Evolutionary conservation across 176 grass and related monocot genomes (phyloP).

Genomic region (Chrysopogon serrulatus): DNA sequence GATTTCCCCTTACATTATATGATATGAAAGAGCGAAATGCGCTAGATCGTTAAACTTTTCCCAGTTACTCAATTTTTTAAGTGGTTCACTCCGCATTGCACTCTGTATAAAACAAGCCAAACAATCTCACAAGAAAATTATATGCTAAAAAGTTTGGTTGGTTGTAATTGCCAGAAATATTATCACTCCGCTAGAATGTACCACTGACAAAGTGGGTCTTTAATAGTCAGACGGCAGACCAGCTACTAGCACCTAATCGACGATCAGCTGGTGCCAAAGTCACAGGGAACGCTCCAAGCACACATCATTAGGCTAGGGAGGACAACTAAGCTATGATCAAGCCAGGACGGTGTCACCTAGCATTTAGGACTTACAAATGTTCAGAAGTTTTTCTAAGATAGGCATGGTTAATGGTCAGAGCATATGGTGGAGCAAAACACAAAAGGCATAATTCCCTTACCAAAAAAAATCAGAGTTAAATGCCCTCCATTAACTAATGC

Average conservation of each 20-base stretch:
- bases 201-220: background rate
- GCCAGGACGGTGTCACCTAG: background rate
- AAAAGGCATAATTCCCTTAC: background rate
- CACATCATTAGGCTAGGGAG: background rate
- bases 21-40: background rate
- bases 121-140: constrained; percentile 1
- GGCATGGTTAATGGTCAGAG: background rate
- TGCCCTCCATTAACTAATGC: background rate
- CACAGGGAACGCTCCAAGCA: background rate
- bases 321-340: background rate
- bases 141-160: background rate
- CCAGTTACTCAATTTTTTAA: background rate
- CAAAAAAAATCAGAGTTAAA: background rate
- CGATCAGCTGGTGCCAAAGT: background rate
- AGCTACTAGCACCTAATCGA: background rate
- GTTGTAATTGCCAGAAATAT: background rate
- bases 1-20: background rate
- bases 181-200: background rate
- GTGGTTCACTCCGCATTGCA: background rate
- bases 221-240: background rate
- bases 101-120: background rate
- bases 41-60: background rate
- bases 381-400: background rate
- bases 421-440: background rate
- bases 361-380: background rate